Percentiles rank a stretch among this genome's conserved stretches.
Conservation (phyloP, 495 filamentous ascomycete genomes). For the Xylaria flabelliformis region DNA sequence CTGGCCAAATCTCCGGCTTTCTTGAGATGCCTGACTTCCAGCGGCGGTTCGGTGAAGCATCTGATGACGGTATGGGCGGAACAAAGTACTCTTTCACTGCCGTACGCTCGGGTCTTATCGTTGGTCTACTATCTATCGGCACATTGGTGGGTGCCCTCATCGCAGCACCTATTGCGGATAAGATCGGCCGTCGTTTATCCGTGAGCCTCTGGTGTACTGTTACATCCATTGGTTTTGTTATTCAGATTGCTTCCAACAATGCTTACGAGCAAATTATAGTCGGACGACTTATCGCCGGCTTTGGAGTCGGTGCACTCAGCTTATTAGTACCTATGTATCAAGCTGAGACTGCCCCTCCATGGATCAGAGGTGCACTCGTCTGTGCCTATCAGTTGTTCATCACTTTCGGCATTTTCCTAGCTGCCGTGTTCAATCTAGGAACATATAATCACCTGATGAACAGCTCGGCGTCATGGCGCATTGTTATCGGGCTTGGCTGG, state of each 20-base stretch:
- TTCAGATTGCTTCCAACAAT: constrained; percentile 61
- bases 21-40: constrained; percentile 64
- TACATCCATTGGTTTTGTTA: constrained; percentile 52
- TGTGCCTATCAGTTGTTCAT: constrained; percentile 79
- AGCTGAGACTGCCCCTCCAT: constrained; percentile 57
- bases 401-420: constrained; percentile 76
- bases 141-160: constrained; percentile 43
- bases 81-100: constrained; percentile 29
- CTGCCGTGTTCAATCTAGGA: constrained; percentile 71
- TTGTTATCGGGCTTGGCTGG: constrained; percentile 75
- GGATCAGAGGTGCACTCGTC: constrained; percentile 66
- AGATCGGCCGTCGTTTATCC: constrained; percentile 42
- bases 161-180: constrained; percentile 44
- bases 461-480: constrained; percentile 65
- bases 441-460: constrained; percentile 50
- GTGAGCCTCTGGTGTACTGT: constrained; percentile 42
- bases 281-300: constrained; percentile 63
- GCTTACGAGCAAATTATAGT: constrained; percentile 56
- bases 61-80: constrained; percentile 37
- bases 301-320: constrained; percentile 70
- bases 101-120: constrained; percentile 47
- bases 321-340: constrained; percentile 70
- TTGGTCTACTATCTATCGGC: constrained; percentile 54
- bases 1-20: constrained; percentile 66
- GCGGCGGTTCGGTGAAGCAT: constrained; percentile 48